These are phyloP conservation scores for Oryza glaberrima DNA, from an alignment of 176 grass and related monocot species.

Conservation along the genomic window DNA sequence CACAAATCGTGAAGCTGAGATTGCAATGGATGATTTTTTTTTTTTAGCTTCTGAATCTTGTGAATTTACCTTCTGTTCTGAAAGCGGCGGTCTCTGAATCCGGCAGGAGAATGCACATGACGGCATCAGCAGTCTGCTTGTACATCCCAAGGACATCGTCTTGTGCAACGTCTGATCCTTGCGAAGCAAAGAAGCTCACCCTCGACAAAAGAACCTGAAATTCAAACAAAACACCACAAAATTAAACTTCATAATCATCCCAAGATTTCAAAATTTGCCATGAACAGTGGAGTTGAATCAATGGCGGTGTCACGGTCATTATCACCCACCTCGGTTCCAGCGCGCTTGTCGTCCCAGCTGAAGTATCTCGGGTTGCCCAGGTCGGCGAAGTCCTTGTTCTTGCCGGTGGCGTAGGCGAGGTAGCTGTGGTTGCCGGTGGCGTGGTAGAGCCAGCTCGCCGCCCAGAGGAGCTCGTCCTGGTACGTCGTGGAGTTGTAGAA, in stretches of 20 bases:
- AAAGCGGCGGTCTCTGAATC: conserved; percentile 63
- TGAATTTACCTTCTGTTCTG: conserved; percentile 62
- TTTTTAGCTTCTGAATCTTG: neutral
- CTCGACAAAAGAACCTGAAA: conserved; percentile 80
- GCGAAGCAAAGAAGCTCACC: conserved; percentile 59
- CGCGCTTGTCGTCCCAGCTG: conserved; percentile 88
- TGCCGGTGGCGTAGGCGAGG: conserved; percentile 63
- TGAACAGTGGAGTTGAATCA: neutral
- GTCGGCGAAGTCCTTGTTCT: conserved; percentile 61
- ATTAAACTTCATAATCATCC: neutral
- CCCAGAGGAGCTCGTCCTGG: conserved; percentile 88
- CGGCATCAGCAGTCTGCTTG: conserved; percentile 64
- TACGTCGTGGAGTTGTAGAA: conserved; percentile 91
- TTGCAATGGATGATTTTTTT: neutral
- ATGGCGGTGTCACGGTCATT: neutral
- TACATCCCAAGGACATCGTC: conserved; percentile 47
- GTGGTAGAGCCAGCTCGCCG: conserved; percentile 82
- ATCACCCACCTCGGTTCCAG: conserved; percentile 71
- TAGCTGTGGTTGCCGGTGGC: conserved; percentile 77
- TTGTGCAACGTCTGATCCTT: conserved; percentile 37
- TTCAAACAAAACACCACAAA: neutral
- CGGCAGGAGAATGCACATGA: conserved; percentile 78
- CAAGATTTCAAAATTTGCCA: neutral
- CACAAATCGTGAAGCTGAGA: neutral
- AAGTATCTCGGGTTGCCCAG: conserved; percentile 75